Base-by-base conservation (phyloP, 2,329 filamentous ascomycete genomes). In the Aureobasidium sp. region DNA sequence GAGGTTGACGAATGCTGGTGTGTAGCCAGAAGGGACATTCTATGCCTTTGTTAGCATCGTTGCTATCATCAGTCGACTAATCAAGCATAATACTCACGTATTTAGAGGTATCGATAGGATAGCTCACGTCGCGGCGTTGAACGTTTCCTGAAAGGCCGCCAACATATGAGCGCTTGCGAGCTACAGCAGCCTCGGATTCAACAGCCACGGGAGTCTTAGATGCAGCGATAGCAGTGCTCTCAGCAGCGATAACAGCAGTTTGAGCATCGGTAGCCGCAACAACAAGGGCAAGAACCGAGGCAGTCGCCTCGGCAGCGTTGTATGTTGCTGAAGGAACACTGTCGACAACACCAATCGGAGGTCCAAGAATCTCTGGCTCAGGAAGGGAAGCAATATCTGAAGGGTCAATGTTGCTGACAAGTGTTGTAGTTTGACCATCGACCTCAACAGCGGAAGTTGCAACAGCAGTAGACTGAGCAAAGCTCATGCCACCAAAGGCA, bases 371-470 rank as follows among this genome's bases (percentile, higher is more conserved):
- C 8, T 17, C 21, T 29, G 57, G 45, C 11, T 50, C 43, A n/a
- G 57, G 47, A 19, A 60, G 21, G 4, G 45, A 19, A 25, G 57
- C 57, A 43, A 60, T 60, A 21, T 51, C 57, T 33, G 57, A 50
- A 40, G 57, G 57, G 13, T 60, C 43, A 45, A 60, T 51, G 57
- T 43, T 43, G 57, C 47, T 51, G 46, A 51, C 15, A 11, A 60
- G 35, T n/a, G 57, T 50, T 25, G 45, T 51, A n/a, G 57, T 40
- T n/a, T 35, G 25, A 15, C 42, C 54, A 33, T 57, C 42, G 5
- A 46, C 19, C 3, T 40, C 45, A 21, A 57, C 42, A 25, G 40
- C 42, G 6, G 54, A 37, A 25, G 19, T 37, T 13, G 57, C 40
- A 33, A 38, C 21, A 9, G 15, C 21, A 11, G 19, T 37, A 2